phyloP scores from a whole-genome alignment of 2,329 filamentous ascomycete genomes.

The Mariannaea elegans region DNA sequence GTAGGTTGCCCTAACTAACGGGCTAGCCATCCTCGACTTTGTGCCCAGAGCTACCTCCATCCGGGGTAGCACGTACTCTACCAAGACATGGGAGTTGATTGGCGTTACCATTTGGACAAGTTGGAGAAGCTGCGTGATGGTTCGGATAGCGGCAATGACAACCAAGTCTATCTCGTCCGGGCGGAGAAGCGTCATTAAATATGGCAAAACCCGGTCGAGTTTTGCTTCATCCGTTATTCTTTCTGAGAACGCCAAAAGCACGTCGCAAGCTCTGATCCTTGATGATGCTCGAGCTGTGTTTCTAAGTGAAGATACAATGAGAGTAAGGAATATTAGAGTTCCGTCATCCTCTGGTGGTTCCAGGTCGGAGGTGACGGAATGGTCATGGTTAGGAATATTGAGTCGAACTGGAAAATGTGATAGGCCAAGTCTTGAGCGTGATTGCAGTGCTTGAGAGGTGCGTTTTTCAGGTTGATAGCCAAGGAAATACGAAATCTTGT shows the following conservation, averaged over 20 bases:
- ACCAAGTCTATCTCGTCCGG: conserved; percentile 86
- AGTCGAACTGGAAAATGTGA: conserved; percentile 82
- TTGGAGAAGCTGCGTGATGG: conserved; percentile 87
- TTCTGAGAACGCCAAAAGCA: conserved; percentile 91
- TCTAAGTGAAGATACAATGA: conserved; percentile 87
- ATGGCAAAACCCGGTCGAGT: conserved; percentile 90
- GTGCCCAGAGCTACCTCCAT: conserved; percentile 64
- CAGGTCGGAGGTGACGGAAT: conserved; percentile 68
- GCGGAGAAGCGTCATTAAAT: conserved; percentile 79
- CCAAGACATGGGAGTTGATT: conserved; percentile 74
- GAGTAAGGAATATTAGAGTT: conserved; percentile 88
- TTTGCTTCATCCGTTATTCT: conserved; percentile 94
- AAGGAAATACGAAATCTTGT: conserved; percentile 96
- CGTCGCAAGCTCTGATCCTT: conserved; percentile 86
- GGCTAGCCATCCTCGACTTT: conserved; percentile 59
- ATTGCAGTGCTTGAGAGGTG: conserved; percentile 37
- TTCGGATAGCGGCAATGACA: conserved; percentile 83
- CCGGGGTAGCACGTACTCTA: conserved; percentile 73
- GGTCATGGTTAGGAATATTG: conserved; percentile 86
- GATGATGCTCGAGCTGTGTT: conserved; percentile 91
- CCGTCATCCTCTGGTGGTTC: conserved; percentile 81
- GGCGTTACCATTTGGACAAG: conserved; percentile 89
- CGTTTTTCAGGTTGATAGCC: conserved; percentile 71
- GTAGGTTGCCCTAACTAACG: conserved; percentile 87
- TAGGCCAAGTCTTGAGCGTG: conserved; percentile 57